Evolutionary conservation across 495 filamentous ascomycete species (phyloP).

Genomic region (Penicillium bovifimosum): DNA sequence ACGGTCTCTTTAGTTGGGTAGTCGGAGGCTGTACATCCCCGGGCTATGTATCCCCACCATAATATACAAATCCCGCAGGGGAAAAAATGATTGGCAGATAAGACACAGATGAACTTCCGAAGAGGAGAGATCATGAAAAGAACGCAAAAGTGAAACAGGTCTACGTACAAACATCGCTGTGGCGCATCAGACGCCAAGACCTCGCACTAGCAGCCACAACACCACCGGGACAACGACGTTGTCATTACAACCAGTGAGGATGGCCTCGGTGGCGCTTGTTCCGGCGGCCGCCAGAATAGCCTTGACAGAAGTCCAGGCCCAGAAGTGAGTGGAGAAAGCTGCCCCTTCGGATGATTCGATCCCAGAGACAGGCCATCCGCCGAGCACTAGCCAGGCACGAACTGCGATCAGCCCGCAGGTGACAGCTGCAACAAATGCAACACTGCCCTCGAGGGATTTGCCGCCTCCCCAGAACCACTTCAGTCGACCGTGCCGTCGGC

Average conservation of each 20-base stretch:
- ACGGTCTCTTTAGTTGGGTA: neutral
- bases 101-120: neutral
- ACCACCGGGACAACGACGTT: slow-evolving; percentile 97
- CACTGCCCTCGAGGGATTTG: slow-evolving; percentile 87
- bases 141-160: neutral
- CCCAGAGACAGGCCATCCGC: slow-evolving; percentile 56
- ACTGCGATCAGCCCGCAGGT: slow-evolving; percentile 64
- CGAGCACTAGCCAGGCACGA: slow-evolving; percentile 67
- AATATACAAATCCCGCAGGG: slow-evolving; percentile 2
- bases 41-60: slow-evolving; percentile 1
- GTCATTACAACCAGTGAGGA: slow-evolving; percentile 95
- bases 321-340: slow-evolving; percentile 21
- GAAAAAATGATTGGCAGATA: neutral
- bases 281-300: slow-evolving; percentile 64
- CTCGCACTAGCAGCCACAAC: slow-evolving; percentile 83
- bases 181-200: slow-evolving; percentile 56
- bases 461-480: slow-evolving; percentile 98
- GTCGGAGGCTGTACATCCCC: neutral
- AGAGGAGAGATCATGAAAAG: neutral
- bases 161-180: slow-evolving; percentile 8
- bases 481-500: slow-evolving; percentile 73
- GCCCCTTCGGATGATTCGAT: slow-evolving; percentile 15
- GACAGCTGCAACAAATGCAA: slow-evolving; percentile 80
- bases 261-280: slow-evolving; percentile 89
- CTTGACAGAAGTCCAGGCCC: slow-evolving; percentile 48